Percentiles rank a stretch among this genome's conserved stretches.
phyloP scores from a whole-genome alignment of 495 filamentous ascomycete species.

The Pseudomonodictys pantanalensis region DNA sequence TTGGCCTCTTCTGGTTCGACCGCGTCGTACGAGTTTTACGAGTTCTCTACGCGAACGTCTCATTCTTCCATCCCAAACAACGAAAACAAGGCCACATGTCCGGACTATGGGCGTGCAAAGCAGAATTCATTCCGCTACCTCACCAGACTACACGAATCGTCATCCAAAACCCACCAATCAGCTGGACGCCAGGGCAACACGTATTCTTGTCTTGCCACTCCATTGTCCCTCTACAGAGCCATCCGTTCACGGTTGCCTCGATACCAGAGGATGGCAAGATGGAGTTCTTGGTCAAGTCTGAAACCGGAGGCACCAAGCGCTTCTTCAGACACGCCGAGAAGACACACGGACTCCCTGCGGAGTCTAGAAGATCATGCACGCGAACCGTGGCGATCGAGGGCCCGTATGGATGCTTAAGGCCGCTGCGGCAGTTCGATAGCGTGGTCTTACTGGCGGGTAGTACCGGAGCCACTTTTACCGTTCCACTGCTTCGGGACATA shows the following conservation, averaged over 20 bases:
- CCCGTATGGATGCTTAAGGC: slow-evolving; percentile 52
- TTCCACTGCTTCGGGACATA: slow-evolving; percentile 55
- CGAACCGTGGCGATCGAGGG: slow-evolving; percentile 46
- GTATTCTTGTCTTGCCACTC: slow-evolving; percentile 71
- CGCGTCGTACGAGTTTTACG: slow-evolving; percentile 54
- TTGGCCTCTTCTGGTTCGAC: slow-evolving; percentile 69
- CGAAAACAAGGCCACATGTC: slow-evolving; percentile 24
- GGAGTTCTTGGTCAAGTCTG: slow-evolving; percentile 69
- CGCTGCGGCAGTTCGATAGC: slow-evolving; percentile 56
- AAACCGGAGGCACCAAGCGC: slow-evolving; percentile 66
- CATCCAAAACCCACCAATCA: slow-evolving; percentile 64
- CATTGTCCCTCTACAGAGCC: slow-evolving; percentile 66
- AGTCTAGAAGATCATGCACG: slow-evolving; percentile 40
- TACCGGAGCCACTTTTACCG: slow-evolving; percentile 55
- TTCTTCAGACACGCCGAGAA: slow-evolving; percentile 64
- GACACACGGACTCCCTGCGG: slow-evolving; percentile 46
- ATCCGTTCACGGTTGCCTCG: slow-evolving; percentile 78
- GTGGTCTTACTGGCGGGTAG: slow-evolving; percentile 62
- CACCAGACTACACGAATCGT: slow-evolving; percentile 65
- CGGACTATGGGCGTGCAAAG: slow-evolving; percentile 48
- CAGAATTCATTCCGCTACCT: slow-evolving; percentile 60
- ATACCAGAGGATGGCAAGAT: slow-evolving; percentile 57
- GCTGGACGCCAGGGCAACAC: slow-evolving; percentile 76
- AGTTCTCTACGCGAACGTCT: slow-evolving; percentile 64
- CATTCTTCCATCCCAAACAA: slow-evolving; percentile 50